Percentiles rank a stretch among this genome's conserved stretches.
Conservation (phyloP, 177 flowering plant genomes). For the Telopea speciosissima region DNA sequence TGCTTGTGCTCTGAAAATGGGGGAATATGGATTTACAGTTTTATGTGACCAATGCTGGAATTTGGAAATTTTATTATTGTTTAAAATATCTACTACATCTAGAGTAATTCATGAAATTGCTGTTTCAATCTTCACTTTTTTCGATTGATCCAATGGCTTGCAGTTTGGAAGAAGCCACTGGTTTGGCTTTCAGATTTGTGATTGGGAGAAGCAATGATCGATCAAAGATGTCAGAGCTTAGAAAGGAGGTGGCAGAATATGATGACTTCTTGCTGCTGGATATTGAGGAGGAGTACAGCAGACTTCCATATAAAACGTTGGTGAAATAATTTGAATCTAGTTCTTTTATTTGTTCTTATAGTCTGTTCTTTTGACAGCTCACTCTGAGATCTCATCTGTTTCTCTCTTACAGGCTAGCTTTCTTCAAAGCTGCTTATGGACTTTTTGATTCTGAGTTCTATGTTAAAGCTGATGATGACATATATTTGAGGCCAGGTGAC, state of each 20-base stretch:
- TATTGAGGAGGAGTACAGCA: constrained; percentile 80
- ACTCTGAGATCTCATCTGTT: background rate
- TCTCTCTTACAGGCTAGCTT: constrained; percentile 59
- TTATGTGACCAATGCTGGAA: too few species aligned
- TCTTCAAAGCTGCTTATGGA: constrained; percentile 87
- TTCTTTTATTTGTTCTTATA: background rate
- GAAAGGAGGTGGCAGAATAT: constrained; percentile 64
- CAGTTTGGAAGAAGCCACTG: constrained; percentile 96
- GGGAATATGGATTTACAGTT: too few species aligned
- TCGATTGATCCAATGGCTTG: constrained; percentile 13
- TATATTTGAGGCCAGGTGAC: constrained; percentile 90
- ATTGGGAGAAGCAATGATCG: constrained; percentile 69
- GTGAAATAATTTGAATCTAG: constrained; percentile 18
- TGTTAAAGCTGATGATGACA: constrained; percentile 98
- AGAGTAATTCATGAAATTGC: background rate
- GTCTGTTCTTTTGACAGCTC: background rate
- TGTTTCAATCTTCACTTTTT: constrained; percentile 1
- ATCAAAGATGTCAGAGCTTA: constrained; percentile 62
- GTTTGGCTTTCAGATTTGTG: constrained; percentile 85
- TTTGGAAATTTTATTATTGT: too few species aligned
- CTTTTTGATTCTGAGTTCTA: constrained; percentile 85
- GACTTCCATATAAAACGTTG: constrained; percentile 94
- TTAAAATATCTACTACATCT: too few species aligned
- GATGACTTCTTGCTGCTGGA: constrained; percentile 90
- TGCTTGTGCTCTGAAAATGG: background rate